Evolutionary conservation across 1,139 yeast genomes (phyloP).

Genomic region (Suhomyces taliae): DNA sequence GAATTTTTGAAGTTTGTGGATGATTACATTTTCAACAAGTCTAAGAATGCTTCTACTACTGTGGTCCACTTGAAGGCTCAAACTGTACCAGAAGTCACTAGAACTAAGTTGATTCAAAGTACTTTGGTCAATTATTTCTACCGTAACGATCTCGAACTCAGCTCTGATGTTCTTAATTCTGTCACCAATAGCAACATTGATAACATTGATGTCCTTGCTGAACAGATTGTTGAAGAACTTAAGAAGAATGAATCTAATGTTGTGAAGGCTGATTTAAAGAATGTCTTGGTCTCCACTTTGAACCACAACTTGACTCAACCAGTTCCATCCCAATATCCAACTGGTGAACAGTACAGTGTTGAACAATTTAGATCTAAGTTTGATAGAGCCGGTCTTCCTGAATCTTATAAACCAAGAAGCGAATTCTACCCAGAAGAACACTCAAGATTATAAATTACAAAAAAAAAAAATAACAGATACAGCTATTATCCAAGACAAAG

Average conservation of each 20-base stretch:
- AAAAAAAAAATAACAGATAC: neutral
- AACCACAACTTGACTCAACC: constrained; percentile 18
- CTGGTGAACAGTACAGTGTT: constrained; percentile 23
- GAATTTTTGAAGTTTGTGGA: constrained; percentile 61
- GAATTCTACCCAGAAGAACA: constrained; percentile 31
- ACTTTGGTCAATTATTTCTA: constrained; percentile 30
- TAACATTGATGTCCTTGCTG: constrained; percentile 19
- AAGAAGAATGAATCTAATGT: constrained; percentile 2
- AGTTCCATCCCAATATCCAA: constrained; percentile 31
- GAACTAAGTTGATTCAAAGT: constrained; percentile 25
- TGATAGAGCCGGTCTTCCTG: constrained; percentile 30
- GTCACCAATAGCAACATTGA: constrained; percentile 22
- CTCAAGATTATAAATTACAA: constrained; percentile 25
- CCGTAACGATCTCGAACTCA: constrained; percentile 23
- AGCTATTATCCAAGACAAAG: too few relatives aligned
- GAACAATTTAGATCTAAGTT: constrained; percentile 27
- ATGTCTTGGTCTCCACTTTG: constrained; percentile 10
- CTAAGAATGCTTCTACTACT: constrained; percentile 44
- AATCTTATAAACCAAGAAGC: constrained; percentile 32
- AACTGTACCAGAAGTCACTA: constrained; percentile 28
- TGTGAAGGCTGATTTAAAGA: constrained; percentile 8
- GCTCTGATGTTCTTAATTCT: constrained; percentile 28
- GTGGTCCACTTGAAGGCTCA: constrained; percentile 72
- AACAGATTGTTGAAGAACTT: constrained; percentile 14
- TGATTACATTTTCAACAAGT: constrained; percentile 34